Base-by-base conservation (phyloP, 2,329 filamentous ascomycete genomes). In the Microcyclospora pomicola region DNA sequence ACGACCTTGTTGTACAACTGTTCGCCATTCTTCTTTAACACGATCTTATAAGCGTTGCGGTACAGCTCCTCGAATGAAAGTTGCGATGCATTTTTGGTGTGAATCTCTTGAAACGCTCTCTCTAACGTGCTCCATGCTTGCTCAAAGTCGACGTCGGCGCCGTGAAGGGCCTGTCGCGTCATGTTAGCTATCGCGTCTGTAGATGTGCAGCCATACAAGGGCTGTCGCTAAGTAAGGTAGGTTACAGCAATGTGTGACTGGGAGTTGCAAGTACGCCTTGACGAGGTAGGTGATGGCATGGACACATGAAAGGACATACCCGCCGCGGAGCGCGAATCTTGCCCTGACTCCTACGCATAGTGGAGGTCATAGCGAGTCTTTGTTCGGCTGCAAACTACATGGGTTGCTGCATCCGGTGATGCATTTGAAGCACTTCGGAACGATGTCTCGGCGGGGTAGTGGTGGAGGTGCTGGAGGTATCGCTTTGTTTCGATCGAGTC, bases 41-140 rank as follows among this genome's bases (percentile, higher is more conserved):
- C 88, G 14, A 96, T 83, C 59, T 91, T 88, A 63, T 98, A 98
- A 5, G 85, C 83, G 38, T 82, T 82, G 41, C 91, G 81, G 63
- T 98, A 98, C 1, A 98, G 73, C 53, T 93, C 82, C 60, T 98
- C 91, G 64, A 95, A 98, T 1, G 87, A 94, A 2, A 98, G 73
- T 12, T 73, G 71, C 9, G 86, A 92, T 42, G 86, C 86, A 58
- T 93, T 91, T 59, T 92, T 87, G 41, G 77, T 82, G 63, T 96
- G 87, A 36, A 98, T 96, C 55, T 94, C 83, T 40, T 68, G 70
- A 37, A 98, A 73, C 3, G 88, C 86, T 34, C 77, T 72, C 33
- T 77, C 70, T 6, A 98, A 73, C 33, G 77, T 75, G 11, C 69
- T 67, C 91, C 91, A 98, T 49, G 78, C 82, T 2, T 73, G 68